Conservation (phyloP, 805 yeast species). For the Ogataea salicorniae region DNA sequence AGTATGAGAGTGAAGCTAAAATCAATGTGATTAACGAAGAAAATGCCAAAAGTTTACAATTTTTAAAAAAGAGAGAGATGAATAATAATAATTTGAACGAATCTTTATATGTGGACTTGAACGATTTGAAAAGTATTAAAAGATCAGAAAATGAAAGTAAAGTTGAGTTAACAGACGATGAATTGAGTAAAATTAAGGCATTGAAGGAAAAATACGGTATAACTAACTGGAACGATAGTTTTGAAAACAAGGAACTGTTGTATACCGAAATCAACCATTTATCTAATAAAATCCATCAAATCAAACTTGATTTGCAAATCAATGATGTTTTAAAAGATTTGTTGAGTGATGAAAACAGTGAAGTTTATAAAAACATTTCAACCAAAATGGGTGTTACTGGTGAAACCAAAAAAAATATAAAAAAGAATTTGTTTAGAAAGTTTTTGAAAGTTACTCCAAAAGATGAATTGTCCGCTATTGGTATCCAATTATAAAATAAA, state of each 20-base stretch:
- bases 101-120: conserved; percentile 29
- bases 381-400: conserved; percentile 31
- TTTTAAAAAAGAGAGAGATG: conserved; percentile 44
- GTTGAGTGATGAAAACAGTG: conserved; percentile 28
- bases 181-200: conserved; percentile 32
- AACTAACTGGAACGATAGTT: conserved; percentile 18
- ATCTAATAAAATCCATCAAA: conserved; percentile 15
- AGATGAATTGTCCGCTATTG: conserved; percentile 24
- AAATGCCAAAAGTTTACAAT: conserved; percentile 45
- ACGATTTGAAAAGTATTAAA: conserved; percentile 15
- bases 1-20: conserved; percentile 70
- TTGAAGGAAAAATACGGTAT: conserved; percentile 31
- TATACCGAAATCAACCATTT: conserved; percentile 22
- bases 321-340: conserved; percentile 13
- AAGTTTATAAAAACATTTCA: conserved; percentile 33
- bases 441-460: conserved; percentile 31
- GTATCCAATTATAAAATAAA: conserved; percentile 16
- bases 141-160: conserved; percentile 4
- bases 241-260: conserved; percentile 29
- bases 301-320: conserved; percentile 18
- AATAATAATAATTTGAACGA: conserved; percentile 17
- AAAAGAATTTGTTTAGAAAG: conserved; percentile 70
- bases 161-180: conserved; percentile 22
- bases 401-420: conserved; percentile 47
- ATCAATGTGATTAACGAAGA: conserved; percentile 65